Evolutionary conservation across 805 yeast species (phyloP).

Genomic region (Myxozyma sirexii): DNA sequence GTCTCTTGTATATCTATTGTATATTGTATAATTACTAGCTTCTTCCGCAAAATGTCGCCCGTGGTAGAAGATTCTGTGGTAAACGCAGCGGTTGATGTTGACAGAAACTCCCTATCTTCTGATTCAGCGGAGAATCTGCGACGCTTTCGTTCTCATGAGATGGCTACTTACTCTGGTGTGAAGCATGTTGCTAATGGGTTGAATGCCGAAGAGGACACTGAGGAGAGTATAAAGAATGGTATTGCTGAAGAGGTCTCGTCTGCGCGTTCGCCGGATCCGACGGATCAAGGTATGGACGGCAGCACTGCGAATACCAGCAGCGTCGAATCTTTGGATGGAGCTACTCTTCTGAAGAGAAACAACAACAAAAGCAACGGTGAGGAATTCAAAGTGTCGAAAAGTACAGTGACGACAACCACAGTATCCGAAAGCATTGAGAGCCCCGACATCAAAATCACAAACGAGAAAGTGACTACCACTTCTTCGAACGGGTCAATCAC

Average conservation of each 20-base stretch:
- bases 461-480: not conserved
- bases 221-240: no score
- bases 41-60: no score
- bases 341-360: not conserved
- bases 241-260: no score
- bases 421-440: not conserved
- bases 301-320: not conserved
- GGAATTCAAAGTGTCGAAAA: not conserved
- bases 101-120: not conserved
- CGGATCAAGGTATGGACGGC: not conserved
- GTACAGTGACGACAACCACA: not conserved
- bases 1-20: no score
- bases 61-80: no score
- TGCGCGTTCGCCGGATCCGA: not conserved
- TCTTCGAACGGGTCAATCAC: not conserved
- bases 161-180: constrained; percentile 6
- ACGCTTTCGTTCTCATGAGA: constrained; percentile 6
- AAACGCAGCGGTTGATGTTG: not conserved
- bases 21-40: no score
- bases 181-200: not conserved
- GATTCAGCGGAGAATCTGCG: constrained; percentile 18
- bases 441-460: not conserved
- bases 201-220: not conserved
- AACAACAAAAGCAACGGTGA: not conserved
- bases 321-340: not conserved